These are phyloP conservation scores for Cercophora samala DNA, from an alignment of 495 filamentous ascomycete species.

Conservation along the genomic window DNA sequence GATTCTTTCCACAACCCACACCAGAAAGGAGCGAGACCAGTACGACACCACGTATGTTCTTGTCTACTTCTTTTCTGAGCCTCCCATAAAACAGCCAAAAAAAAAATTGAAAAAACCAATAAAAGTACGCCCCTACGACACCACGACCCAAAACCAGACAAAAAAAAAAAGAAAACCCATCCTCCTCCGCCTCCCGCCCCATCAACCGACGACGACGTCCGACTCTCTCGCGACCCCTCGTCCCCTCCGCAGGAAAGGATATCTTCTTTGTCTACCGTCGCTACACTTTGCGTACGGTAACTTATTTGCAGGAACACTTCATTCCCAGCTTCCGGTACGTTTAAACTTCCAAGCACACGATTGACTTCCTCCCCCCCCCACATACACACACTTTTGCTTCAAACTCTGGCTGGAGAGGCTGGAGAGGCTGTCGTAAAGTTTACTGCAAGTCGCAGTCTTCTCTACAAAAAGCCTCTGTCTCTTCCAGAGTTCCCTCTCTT, in stretches of 20 bases:
- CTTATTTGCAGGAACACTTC: slow-evolving; percentile 10
- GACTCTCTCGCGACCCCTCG: slow-evolving; percentile 14
- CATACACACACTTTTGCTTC: neutral
- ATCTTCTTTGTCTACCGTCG: slow-evolving; percentile 34
- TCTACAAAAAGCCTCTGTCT: neutral
- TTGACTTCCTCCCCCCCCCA: slow-evolving; percentile 4
- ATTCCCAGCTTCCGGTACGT: slow-evolving; percentile 25
- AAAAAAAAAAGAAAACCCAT: slow-evolving; percentile 27
- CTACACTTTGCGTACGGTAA: slow-evolving; percentile 26
- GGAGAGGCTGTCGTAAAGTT: neutral
- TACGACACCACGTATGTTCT: slow-evolving; percentile 32
- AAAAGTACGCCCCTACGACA: slow-evolving; percentile 42
- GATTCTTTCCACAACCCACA: slow-evolving; percentile 26
- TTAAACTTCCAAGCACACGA: neutral
- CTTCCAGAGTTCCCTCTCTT: neutral
- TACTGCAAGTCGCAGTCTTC: neutral
- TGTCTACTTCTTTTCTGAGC: slow-evolving; percentile 34
- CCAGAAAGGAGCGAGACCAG: slow-evolving; percentile 38
- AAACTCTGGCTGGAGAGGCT: neutral
- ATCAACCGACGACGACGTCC: slow-evolving; percentile 1
- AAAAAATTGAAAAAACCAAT: slow-evolving; percentile 48
- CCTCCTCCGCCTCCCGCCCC: slow-evolving; percentile 15
- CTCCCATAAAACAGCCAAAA: slow-evolving; percentile 41
- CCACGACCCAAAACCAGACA: slow-evolving; percentile 21
- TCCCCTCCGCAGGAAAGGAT: slow-evolving; percentile 21